Conservation (phyloP, 163 green algal species). For the Coccomyxa subellipsoidea region DNA sequence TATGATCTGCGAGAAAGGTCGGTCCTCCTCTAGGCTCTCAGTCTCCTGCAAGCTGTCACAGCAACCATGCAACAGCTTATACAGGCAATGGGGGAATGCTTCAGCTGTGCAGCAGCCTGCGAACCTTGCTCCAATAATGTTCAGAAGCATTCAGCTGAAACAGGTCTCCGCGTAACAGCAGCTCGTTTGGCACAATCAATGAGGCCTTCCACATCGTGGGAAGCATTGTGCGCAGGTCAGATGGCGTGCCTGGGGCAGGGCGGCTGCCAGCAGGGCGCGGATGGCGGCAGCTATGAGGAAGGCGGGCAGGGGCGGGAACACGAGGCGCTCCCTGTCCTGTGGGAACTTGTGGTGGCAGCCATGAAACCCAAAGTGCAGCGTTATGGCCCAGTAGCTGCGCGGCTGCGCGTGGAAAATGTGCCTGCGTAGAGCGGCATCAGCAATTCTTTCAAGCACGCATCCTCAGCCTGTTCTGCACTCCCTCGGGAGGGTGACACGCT, state of each 20-base stretch:
- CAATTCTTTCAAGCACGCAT: not conserved
- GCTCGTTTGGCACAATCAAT: too few species aligned
- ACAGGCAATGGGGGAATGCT: too few species aligned
- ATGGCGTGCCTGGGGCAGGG: conserved; percentile 22
- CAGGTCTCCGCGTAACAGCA: too few species aligned
- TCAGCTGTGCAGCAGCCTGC: too few species aligned
- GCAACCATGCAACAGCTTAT: too few species aligned
- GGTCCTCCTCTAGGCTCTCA: too few species aligned
- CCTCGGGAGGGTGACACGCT: too few species aligned
- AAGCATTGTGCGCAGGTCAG: not conserved
- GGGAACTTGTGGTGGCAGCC: conserved; percentile 41
- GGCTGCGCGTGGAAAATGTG: conserved; percentile 29
- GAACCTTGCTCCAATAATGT: too few species aligned
- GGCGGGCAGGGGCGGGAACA: conserved; percentile 34
- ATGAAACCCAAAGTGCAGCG: conserved; percentile 32
- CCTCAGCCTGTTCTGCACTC: too few species aligned
- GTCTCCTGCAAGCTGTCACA: too few species aligned
- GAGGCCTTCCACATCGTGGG: not conserved
- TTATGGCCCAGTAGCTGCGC: conserved; percentile 19
- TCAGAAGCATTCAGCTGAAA: too few species aligned
- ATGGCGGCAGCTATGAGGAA: conserved; percentile 12
- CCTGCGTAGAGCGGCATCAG: not conserved
- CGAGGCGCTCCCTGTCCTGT: conserved; percentile 21
- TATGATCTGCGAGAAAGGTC: too few species aligned
- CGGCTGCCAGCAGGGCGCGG: not conserved